Evolutionary conservation across 352 stramenopile genomes (phyloP).

Genomic region (Thraustochytrium striatum): DNA sequence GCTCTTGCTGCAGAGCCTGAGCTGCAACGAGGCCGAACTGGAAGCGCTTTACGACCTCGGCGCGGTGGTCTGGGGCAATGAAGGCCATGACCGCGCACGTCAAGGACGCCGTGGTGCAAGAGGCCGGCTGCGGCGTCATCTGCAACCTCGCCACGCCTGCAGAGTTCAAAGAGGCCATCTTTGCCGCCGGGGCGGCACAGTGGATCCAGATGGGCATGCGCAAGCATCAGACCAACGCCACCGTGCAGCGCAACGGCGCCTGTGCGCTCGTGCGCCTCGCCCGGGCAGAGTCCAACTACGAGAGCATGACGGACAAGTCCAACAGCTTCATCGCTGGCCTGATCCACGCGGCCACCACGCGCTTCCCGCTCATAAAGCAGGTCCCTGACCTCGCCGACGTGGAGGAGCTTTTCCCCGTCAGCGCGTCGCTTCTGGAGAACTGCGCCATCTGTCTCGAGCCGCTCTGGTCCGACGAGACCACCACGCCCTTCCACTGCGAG

Average conservation of each 20-base stretch:
- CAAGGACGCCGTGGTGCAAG: slow-evolving; percentile 13
- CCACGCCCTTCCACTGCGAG: slow-evolving; percentile 23
- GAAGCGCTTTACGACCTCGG: not conserved
- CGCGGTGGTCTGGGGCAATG: slow-evolving; percentile 2
- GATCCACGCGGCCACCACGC: not conserved
- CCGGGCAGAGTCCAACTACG: not conserved
- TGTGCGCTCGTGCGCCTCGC: slow-evolving; percentile 20
- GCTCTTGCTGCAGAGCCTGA: slow-evolving; percentile 39
- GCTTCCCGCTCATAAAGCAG: not conserved
- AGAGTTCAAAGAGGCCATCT: not conserved
- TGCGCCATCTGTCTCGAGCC: slow-evolving; percentile 39
- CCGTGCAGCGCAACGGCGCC: slow-evolving; percentile 6
- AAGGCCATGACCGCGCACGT: slow-evolving; percentile 17
- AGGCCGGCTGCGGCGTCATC: slow-evolving; percentile 14
- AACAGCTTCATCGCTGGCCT: not conserved
- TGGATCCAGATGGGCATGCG: slow-evolving; percentile 1
- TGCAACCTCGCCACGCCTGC: slow-evolving; percentile 37
- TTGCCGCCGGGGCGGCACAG: not conserved
- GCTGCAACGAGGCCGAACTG: slow-evolving; percentile 14
- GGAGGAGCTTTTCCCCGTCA: slow-evolving; percentile 36
- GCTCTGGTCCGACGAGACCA: slow-evolving; percentile 5
- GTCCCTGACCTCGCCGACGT: slow-evolving; percentile 28
- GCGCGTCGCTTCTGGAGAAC: not conserved
- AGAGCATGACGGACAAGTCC: not conserved
- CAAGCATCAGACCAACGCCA: not conserved